Conservation (phyloP, 108 stramenopile species). For the Conticribra guillardii region DNA sequence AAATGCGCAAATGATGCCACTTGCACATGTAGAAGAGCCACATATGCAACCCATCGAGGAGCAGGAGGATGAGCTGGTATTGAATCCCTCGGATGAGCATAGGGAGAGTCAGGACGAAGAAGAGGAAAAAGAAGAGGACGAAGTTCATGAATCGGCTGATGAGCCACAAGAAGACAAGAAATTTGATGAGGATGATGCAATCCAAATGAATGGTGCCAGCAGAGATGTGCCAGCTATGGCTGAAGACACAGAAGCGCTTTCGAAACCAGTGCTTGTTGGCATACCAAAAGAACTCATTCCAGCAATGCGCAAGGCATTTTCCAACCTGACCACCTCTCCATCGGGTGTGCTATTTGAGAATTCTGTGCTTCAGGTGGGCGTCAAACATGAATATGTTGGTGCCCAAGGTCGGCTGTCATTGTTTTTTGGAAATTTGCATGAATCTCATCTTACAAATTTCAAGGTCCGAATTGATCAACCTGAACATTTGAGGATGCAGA, state of each 20-base stretch:
- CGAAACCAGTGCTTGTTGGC: conserved; percentile 59
- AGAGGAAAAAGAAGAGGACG: conserved; percentile 36
- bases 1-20: conserved; percentile 50
- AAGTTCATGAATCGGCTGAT: conserved; percentile 31
- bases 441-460: conserved; percentile 70
- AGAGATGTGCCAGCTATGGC: neutral
- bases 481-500: conserved; percentile 85
- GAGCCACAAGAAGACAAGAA: conserved; percentile 12
- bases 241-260: conserved; percentile 4
- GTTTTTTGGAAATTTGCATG: conserved; percentile 87
- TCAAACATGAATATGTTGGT: conserved; percentile 90
- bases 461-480: conserved; percentile 76
- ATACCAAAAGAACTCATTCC: conserved; percentile 92
- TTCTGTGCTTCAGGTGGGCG: conserved; percentile 82
- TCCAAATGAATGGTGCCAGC: neutral
- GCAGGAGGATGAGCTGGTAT: conserved; percentile 59
- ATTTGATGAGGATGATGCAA: conserved; percentile 5
- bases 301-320: conserved; percentile 90
- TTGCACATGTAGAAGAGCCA: conserved; percentile 29
- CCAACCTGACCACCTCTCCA: conserved; percentile 85
- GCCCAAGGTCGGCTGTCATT: conserved; percentile 91
- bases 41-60: conserved; percentile 38
- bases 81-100: conserved; percentile 12
- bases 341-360: conserved; percentile 92
- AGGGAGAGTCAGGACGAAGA: conserved; percentile 39